Base-by-base conservation (phyloP, 2,329 filamentous ascomycete genomes). In the Rhynchosporium secalis region DNA sequence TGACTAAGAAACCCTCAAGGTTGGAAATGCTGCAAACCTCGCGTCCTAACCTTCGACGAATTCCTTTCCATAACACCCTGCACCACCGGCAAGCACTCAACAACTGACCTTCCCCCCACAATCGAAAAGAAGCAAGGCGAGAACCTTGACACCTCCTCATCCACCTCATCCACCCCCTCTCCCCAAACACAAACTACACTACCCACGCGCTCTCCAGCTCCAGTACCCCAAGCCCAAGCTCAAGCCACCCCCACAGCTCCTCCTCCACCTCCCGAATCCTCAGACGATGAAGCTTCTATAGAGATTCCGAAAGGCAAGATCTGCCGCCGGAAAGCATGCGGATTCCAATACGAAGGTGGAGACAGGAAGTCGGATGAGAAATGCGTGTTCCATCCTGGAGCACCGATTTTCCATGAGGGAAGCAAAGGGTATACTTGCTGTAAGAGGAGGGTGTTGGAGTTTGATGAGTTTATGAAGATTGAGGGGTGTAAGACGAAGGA, bases 1-100 rank as follows among this genome's bases (percentile, higher is more conserved):
- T 62, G 56, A 60, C 3, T 28, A 3, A 36, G 10, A 41, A 20
- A 45, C 41, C 15, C 12, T 41, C 9, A 72, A 97, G 94, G 95
- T 74, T 98, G 95, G 94, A 96, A 96, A 80, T 99, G 95, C 81
- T 99, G 95, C 85, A 98, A 97, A 79, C 89, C 93, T 62, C 90
- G 95, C 73, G 92, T 98, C 71, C 82, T 99, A 71, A 97, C 92
- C 63, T 99, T 99, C 75, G 95, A 99, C 78, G 95, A 99, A 79
- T 99, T 99, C 81, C 91, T 99, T 77, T 77, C 82, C 64, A 98
- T 99, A 71, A 81, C 90, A 56, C 94, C 95, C 43, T 99, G 95
- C 82, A 96, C 95, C 31, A 90, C 88, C 12, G 95, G 95, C 72
- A 93, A 88, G 72, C 95, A 99, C 80, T 95, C 91, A 63, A 92